Evolutionary conservation across 2,329 filamentous ascomycete genomes (phyloP).

Genomic region (Chrysoporthe deuterocubensis): DNA sequence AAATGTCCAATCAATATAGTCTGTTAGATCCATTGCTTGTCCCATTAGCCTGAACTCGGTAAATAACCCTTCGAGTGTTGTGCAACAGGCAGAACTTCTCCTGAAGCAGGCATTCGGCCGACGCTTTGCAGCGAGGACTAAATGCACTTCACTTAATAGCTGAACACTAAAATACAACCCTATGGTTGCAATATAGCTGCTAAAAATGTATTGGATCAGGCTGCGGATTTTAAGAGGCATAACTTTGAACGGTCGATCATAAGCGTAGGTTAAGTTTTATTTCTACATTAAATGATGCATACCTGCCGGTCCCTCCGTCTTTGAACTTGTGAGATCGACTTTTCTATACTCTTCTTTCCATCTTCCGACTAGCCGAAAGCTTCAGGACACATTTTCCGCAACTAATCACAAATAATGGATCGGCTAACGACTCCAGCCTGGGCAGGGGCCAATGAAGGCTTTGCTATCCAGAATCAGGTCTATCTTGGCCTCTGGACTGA

Average conservation of each 20-base stretch:
- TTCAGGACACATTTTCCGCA: no score
- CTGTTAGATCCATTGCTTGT: background rate
- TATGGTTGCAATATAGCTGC: background rate
- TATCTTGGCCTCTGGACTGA: slow-evolving; percentile 40
- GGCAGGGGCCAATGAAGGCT: background rate
- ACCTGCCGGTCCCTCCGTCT: background rate
- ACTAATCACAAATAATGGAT: slow-evolving; percentile 2
- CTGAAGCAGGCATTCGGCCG: background rate
- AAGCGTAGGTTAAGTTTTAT: background rate
- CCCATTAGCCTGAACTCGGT: no score
- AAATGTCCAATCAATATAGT: background rate
- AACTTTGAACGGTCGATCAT: background rate
- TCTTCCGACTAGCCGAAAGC: background rate
- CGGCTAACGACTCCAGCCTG: slow-evolving; percentile 3
- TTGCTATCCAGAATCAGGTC: slow-evolving; percentile 25
- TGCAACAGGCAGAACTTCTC: background rate
- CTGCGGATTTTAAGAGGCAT: background rate
- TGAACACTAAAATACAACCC: background rate
- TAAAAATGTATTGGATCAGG: background rate
- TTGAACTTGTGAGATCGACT: background rate
- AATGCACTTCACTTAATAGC: background rate
- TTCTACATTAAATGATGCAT: background rate
- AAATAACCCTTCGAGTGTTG: background rate
- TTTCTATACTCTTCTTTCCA: background rate
- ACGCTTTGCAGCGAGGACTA: background rate